These are phyloP conservation scores for Picea glauca DNA, from an alignment of 75 land plant species.

Conservation along the genomic window DNA sequence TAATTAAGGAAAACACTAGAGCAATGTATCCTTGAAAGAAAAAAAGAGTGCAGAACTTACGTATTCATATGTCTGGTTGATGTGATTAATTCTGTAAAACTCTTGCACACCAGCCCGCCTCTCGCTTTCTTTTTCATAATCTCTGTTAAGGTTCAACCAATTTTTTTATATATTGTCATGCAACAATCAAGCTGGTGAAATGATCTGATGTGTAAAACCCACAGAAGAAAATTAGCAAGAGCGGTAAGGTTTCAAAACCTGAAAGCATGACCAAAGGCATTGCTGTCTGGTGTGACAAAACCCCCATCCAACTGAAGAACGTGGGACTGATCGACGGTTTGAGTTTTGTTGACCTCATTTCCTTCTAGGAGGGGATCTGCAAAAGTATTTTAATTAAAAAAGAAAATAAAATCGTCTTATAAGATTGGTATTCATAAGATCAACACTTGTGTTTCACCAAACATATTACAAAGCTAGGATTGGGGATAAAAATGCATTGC, in stretches of 20 bases:
- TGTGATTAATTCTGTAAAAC: slow-evolving; percentile 63
- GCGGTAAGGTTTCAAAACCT: slow-evolving; percentile 22
- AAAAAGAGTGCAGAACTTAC: slow-evolving; percentile 13
- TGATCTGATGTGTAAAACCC: neutral
- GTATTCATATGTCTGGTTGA: slow-evolving; percentile 58
- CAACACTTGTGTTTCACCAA: neutral
- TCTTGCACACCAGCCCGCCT: slow-evolving; percentile 53
- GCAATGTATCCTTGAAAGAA: neutral
- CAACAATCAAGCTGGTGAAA: too few relatives aligned
- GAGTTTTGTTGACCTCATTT: too few relatives aligned
- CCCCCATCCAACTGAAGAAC: slow-evolving; percentile 35
- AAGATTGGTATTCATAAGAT: too few relatives aligned
- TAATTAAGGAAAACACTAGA: neutral
- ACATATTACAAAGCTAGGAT: too few relatives aligned
- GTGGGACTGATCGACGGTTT: too few relatives aligned
- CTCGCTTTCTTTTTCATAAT: slow-evolving; percentile 55
- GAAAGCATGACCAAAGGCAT: slow-evolving; percentile 66
- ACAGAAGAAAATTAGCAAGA: neutral
- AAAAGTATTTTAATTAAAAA: neutral
- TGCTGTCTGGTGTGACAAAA: slow-evolving; percentile 50
- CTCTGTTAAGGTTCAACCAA: slow-evolving; percentile 17
- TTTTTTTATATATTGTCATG: neutral
- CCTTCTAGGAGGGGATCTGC: too few relatives aligned
- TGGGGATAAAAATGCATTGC: too few relatives aligned
- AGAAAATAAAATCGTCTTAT: neutral